Conservation (phyloP, 345 rosid genomes). For the Trapa bicornis region DNA sequence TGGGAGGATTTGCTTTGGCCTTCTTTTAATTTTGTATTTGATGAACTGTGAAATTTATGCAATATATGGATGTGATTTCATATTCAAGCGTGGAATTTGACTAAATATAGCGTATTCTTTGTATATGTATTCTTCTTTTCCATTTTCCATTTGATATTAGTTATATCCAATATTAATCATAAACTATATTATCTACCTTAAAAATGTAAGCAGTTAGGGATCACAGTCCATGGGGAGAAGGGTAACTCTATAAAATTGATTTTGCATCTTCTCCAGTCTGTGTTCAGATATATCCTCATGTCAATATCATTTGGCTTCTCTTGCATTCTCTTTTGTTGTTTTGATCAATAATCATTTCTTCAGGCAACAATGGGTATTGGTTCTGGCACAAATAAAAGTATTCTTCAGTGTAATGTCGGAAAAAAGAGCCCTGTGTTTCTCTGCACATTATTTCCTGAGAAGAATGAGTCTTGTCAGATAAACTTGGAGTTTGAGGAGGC, state of each 20-base stretch:
- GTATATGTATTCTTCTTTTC: neutral
- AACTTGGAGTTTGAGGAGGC: conserved; percentile 65
- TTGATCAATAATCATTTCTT: conserved; percentile 4
- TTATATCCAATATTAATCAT: neutral
- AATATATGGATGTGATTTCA: neutral
- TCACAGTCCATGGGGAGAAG: neutral
- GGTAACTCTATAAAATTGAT: neutral
- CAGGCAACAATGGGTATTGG: conserved; percentile 66
- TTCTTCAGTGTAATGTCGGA: conserved; percentile 72
- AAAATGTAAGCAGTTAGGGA: neutral
- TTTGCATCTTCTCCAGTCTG: neutral
- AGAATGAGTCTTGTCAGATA: conserved; percentile 40
- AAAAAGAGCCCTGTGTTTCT: conserved; percentile 42
- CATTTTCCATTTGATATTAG: neutral
- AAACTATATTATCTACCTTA: neutral
- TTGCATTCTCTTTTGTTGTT: neutral
- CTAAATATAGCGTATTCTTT: neutral
- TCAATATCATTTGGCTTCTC: neutral
- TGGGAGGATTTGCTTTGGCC: neutral
- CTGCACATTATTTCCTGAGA: conserved; percentile 44
- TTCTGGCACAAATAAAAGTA: conserved; percentile 18
- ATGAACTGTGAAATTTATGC: neutral
- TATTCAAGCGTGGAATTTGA: neutral
- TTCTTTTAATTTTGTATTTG: neutral
- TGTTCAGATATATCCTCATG: neutral